A percentile compares a stretch with the other conserved stretches of the same genome.
phyloP scores from a whole-genome alignment of 2,329 filamentous ascomycete species.

The Colletotrichum magnum region DNA sequence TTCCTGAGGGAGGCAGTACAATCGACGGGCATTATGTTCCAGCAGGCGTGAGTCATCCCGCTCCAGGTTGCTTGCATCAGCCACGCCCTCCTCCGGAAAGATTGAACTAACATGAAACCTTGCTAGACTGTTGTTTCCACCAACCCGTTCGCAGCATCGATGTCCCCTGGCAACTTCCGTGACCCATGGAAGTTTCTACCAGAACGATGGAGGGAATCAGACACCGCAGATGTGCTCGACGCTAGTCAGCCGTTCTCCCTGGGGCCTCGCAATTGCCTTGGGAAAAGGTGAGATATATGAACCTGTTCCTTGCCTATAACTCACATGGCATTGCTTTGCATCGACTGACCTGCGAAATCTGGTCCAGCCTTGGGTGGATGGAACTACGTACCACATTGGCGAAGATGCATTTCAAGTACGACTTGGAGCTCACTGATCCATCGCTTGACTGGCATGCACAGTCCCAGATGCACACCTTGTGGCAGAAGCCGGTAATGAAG shows the following conservation, averaged over 20 bases:
- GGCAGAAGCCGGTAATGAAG: slow-evolving; percentile 1
- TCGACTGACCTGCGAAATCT: background rate
- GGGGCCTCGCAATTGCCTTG: slow-evolving; percentile 1
- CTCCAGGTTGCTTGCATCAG: background rate
- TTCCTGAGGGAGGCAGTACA: slow-evolving; percentile 30
- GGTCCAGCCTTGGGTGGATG: background rate
- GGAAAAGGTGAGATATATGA: background rate
- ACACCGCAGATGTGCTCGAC: background rate
- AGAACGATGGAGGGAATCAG: background rate
- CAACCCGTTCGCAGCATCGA: slow-evolving; percentile 5
- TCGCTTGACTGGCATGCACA: background rate
- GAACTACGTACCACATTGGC: background rate
- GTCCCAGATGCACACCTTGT: slow-evolving; percentile 5
- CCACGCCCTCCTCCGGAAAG: too few species aligned
- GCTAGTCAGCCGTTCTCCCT: slow-evolving; percentile 20
- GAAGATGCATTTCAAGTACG: slow-evolving; percentile 10
- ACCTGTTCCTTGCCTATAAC: background rate
- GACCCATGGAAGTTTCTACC: slow-evolving; percentile 4
- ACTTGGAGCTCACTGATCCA: background rate
- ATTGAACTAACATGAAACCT: background rate
- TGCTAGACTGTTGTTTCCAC: slow-evolving; percentile 9
- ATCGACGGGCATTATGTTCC: slow-evolving; percentile 1
- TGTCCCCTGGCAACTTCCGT: slow-evolving; percentile 1
- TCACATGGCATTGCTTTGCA: background rate
- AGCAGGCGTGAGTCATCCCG: background rate